These are phyloP conservation scores for Streptanthus diversifolius DNA, from an alignment of 345 rosid genomes.

Conservation along the genomic window DNA sequence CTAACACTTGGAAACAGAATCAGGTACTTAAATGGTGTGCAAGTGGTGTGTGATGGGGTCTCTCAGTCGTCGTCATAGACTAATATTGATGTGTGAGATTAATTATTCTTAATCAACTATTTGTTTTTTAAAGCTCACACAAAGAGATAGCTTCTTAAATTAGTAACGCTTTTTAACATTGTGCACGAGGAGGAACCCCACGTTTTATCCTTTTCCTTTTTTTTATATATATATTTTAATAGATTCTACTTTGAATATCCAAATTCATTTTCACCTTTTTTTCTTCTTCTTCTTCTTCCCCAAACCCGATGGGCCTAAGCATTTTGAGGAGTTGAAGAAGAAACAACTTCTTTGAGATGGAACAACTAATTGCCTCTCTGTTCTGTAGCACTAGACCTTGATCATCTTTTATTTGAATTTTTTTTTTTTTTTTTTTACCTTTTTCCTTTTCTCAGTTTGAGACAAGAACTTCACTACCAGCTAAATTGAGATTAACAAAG, in stretches of 20 bases:
- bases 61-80: conserved; percentile 11
- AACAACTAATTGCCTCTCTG: neutral
- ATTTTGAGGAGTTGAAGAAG: conserved; percentile 56
- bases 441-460: neutral
- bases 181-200: conserved; percentile 29
- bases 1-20: conserved; percentile 30
- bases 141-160: conserved; percentile 11
- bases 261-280: neutral
- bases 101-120: conserved; percentile 20
- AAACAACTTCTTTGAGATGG: conserved; percentile 2
- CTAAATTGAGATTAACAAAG: neutral
- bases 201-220: conserved; percentile 3
- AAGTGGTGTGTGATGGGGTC: conserved; percentile 29
- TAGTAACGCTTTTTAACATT: conserved; percentile 19
- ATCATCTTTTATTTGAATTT: neutral
- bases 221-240: too few species aligned
- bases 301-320: conserved; percentile 40
- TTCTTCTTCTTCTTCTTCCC: neutral
- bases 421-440: neutral
- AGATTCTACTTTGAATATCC: conserved; percentile 18
- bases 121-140: neutral
- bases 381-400: neutral
- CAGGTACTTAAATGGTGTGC: conserved; percentile 29
- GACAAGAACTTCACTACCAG: neutral
- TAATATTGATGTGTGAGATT: conserved; percentile 26